Percentiles rank a stretch among this genome's conserved stretches.
These are phyloP conservation scores for Beauveria rudraprayagi DNA, from an alignment of 2,329 filamentous ascomycete species.

Conservation along the genomic window DNA sequence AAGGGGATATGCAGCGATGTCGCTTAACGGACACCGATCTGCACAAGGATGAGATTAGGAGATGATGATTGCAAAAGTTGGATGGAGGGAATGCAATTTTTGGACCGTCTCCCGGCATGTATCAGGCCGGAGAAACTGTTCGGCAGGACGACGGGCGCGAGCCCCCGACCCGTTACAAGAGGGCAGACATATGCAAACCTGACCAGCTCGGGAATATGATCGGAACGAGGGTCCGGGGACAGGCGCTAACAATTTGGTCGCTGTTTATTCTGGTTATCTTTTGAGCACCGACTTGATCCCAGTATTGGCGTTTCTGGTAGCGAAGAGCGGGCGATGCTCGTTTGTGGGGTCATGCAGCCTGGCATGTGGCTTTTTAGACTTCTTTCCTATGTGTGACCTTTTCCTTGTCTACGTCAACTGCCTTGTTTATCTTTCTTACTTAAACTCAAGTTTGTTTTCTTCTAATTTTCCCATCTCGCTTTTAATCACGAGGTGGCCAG, in stretches of 20 bases:
- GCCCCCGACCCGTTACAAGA: not conserved
- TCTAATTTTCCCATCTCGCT: no score
- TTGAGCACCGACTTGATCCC: not conserved
- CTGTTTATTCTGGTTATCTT: not conserved
- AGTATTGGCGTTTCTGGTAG: not conserved
- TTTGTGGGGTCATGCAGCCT: not conserved
- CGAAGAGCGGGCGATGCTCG: not conserved
- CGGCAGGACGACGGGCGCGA: not conserved
- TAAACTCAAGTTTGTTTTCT: no score
- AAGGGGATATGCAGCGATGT: not conserved
- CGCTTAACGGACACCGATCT: not conserved
- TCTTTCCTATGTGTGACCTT: no score
- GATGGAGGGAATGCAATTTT: not conserved
- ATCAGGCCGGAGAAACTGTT: not conserved
- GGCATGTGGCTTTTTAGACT: not conserved
- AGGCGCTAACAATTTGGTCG: not conserved
- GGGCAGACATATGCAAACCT: not conserved
- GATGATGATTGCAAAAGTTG: not conserved
- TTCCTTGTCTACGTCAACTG: no score
- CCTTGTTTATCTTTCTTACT: no score
- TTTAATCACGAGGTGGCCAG: no score
- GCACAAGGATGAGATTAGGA: not conserved
- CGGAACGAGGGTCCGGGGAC: not conserved
- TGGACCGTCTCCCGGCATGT: not conserved
- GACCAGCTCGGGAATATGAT: conserved; percentile 2